Evolutionary conservation across 441 rosid genomes (phyloP).

Genomic region (Pelargonium myrrhifolium): DNA sequence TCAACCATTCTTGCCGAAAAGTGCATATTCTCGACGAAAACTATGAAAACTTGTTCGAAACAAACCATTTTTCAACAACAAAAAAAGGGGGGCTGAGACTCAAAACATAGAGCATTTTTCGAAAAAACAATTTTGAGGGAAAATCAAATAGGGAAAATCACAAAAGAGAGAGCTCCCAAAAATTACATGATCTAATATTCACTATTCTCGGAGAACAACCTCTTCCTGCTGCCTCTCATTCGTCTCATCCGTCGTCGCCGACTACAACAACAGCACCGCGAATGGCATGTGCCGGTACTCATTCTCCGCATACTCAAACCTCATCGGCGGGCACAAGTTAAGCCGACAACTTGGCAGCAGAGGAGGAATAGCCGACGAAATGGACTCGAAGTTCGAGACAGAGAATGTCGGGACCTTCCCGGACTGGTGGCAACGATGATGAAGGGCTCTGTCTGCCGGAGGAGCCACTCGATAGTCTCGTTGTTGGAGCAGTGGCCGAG

Average conservation of each 20-base stretch:
- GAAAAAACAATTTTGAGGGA: too few species aligned
- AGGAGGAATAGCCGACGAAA: slow-evolving; percentile 11
- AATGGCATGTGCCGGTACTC: slow-evolving; percentile 61
- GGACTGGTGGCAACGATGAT: slow-evolving; percentile 58
- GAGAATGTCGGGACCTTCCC: slow-evolving; percentile 44
- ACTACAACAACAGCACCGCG: slow-evolving; percentile 55
- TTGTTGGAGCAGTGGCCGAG: slow-evolving; percentile 72
- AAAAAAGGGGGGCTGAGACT: too few species aligned
- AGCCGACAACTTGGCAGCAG: slow-evolving; percentile 25
- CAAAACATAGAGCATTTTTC: too few species aligned
- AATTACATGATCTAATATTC: neutral
- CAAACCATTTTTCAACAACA: too few species aligned
- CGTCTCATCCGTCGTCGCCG: slow-evolving; percentile 24
- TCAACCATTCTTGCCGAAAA: too few species aligned
- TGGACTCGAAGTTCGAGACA: slow-evolving; percentile 29
- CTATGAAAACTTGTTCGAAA: too few species aligned
- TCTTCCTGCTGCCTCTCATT: slow-evolving; percentile 20
- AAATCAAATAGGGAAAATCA: too few species aligned
- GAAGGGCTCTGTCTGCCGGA: slow-evolving; percentile 52
- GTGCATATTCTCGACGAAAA: too few species aligned
- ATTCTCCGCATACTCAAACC: slow-evolving; percentile 24
- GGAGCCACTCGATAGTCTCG: slow-evolving; percentile 70
- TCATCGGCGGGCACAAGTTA: slow-evolving; percentile 36
- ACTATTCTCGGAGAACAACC: neutral
- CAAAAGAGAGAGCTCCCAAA: too few species aligned